Conservation (phyloP, 495 filamentous ascomycete genomes). For the Sordaria brevicollis region DNA sequence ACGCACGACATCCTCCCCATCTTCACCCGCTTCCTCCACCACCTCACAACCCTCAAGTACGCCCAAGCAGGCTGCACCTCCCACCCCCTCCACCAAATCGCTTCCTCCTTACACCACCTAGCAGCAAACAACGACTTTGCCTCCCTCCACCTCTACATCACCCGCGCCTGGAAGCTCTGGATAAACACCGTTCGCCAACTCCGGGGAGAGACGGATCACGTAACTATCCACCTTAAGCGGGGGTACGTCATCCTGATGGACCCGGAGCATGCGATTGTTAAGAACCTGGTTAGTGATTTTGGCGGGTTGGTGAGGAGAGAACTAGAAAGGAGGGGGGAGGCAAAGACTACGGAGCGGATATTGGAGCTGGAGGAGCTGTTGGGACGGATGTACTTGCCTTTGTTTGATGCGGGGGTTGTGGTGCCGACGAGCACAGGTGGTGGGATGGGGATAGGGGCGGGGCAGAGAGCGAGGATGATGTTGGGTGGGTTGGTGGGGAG, state of each 20-base stretch:
- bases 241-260: slow-evolving; percentile 21
- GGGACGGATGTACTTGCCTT: slow-evolving; percentile 20
- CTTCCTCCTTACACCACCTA: not conserved
- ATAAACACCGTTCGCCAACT: slow-evolving; percentile 2
- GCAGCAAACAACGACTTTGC: not conserved
- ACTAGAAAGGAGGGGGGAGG: slow-evolving; percentile 2
- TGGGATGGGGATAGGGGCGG: not conserved
- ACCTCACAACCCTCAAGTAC: slow-evolving; percentile 10
- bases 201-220: slow-evolving; percentile 12
- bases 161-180: slow-evolving; percentile 18
- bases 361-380: slow-evolving; percentile 18
- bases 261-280: slow-evolving; percentile 3
- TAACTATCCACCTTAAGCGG: slow-evolving; percentile 23
- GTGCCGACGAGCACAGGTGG: no score
- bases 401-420: slow-evolving; percentile 6
- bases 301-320: not conserved
- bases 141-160: slow-evolving; percentile 4
- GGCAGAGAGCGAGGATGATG: slow-evolving; percentile 6
- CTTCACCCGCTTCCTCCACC: slow-evolving; percentile 13
- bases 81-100: slow-evolving; percentile 14
- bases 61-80: not conserved
- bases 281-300: slow-evolving; percentile 11
- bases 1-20: slow-evolving; percentile 14
- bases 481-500: slow-evolving; percentile 1
- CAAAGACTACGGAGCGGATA: slow-evolving; percentile 9